These are phyloP conservation scores for Pseudogymnoascus sp. DNA, from an alignment of 2,329 filamentous ascomycete species.

Conservation along the genomic window DNA sequence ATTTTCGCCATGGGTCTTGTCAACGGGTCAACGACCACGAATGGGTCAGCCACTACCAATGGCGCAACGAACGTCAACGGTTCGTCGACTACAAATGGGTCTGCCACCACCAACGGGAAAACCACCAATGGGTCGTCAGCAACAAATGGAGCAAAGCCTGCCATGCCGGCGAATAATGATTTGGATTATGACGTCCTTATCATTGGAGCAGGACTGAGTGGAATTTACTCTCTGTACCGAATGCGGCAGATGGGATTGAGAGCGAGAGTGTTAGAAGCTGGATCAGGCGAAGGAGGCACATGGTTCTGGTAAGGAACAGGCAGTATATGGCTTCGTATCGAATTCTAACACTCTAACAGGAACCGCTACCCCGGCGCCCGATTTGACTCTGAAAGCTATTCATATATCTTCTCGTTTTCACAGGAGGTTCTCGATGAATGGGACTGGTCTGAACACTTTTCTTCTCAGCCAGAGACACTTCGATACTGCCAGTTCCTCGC, in stretches of 20 bases:
- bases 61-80: not conserved
- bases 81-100: not conserved
- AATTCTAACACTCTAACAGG: not conserved
- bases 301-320: constrained; percentile 33
- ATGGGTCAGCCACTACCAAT: not conserved
- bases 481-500: constrained; percentile 39
- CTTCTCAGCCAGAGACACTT: constrained; percentile 32
- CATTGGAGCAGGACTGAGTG: constrained; percentile 34
- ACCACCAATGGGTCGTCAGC: not conserved
- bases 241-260: constrained; percentile 33
- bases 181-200: constrained; percentile 31
- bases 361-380: constrained; percentile 37
- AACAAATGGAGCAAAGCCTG: not conserved
- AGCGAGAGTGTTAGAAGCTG: constrained; percentile 34
- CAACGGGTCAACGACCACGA: not conserved
- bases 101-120: not conserved
- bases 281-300: constrained; percentile 35
- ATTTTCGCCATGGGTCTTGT: not conserved
- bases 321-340: not conserved
- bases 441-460: constrained; percentile 35
- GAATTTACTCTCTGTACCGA: constrained; percentile 34
- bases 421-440: constrained; percentile 36
- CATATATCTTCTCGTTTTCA: constrained; percentile 30
- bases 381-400: constrained; percentile 39
- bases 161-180: not conserved